Conservation (phyloP, 345 rosid species). For the Nephelium lappaceum region DNA sequence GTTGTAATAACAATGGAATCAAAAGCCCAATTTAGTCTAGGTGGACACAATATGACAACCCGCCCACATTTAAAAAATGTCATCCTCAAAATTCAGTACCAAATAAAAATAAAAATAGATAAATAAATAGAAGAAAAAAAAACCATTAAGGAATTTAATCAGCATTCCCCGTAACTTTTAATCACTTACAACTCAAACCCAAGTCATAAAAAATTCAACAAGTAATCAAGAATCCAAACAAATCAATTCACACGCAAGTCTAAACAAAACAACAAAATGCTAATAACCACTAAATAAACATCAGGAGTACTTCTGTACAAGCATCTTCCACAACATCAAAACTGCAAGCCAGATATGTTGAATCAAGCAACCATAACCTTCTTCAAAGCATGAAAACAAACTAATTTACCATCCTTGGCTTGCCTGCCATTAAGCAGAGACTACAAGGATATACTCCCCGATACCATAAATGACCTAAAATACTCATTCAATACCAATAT, state of each 20-base stretch:
- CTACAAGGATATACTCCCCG: background rate
- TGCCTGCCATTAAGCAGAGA: background rate
- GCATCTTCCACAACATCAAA: background rate
- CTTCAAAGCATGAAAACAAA: background rate
- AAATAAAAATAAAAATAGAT: no score
- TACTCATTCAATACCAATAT: background rate
- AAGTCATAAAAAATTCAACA: background rate
- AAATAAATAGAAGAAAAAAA: no score
- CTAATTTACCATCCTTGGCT: background rate
- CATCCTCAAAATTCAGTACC: background rate
- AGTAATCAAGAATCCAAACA: background rate
- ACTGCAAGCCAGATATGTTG: background rate
- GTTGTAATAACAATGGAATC: background rate
- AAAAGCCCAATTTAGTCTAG: background rate
- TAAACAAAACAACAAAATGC: background rate
- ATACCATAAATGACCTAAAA: background rate
- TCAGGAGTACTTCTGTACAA: background rate
- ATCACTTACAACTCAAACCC: background rate
- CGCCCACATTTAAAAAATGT: background rate
- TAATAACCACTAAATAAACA: background rate
- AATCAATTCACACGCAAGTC: background rate
- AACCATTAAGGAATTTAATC: background rate
- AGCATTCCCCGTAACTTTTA: background rate
- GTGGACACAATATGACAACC: background rate
- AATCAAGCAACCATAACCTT: background rate